These are phyloP conservation scores for Barbarea vulgaris DNA, from an alignment of 345 rosid species.

Conservation along the genomic window DNA sequence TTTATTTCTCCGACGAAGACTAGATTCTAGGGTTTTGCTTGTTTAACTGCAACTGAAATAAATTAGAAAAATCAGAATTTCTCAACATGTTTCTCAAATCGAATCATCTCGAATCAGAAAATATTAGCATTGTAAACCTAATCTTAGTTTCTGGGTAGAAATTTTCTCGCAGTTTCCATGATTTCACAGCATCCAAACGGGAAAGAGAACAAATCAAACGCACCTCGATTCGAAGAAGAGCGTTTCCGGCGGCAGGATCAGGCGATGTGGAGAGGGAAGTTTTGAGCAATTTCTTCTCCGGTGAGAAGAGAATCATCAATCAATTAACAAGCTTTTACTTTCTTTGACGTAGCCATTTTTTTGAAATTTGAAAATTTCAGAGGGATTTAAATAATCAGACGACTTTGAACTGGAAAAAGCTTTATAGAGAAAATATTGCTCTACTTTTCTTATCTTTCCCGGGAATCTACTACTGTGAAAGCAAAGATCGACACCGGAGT, in stretches of 20 bases:
- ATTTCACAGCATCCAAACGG: constrained; percentile 4
- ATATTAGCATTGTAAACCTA: background rate
- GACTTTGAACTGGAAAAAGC: background rate
- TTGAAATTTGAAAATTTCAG: constrained; percentile 24
- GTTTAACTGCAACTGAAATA: background rate
- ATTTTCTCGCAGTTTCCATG: background rate
- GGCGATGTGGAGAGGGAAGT: background rate
- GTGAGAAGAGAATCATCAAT: constrained; percentile 4
- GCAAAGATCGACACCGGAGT: background rate
- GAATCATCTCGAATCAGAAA: background rate
- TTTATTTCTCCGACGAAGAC: constrained; percentile 6
- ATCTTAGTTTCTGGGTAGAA: background rate
- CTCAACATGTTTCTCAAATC: background rate
- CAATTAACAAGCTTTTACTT: background rate
- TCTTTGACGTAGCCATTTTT: constrained; percentile 30
- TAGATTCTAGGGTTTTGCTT: constrained; percentile 2
- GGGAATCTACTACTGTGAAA: constrained; percentile 7
- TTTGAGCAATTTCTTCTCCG: constrained; percentile 2
- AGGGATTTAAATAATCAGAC: constrained; percentile 22
- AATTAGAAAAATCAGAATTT: background rate
- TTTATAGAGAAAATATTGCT: background rate
- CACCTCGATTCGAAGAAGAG: constrained; percentile 33
- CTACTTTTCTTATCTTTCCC: background rate
- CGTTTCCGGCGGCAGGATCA: background rate
- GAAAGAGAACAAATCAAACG: constrained; percentile 8